Base-by-base conservation (phyloP, 108 stramenopile genomes). In the Cyclostephanos invisitatus region DNA sequence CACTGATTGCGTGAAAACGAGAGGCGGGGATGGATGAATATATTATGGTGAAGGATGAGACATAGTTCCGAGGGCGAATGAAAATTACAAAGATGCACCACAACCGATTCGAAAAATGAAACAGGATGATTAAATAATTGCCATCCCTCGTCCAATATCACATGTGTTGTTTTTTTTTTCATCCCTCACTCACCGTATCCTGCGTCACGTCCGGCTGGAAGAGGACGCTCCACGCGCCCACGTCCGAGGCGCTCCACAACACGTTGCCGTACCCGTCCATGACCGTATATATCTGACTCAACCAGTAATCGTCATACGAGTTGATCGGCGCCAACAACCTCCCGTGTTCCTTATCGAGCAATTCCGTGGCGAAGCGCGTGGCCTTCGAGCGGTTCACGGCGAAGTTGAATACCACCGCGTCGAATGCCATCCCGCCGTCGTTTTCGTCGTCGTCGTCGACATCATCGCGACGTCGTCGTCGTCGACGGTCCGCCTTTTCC, bases 181-280 rank as follows among this genome's bases (percentile, higher is more conserved):
- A n/a, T 28, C 28, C 1, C 36, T 15, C 36, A 7, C 60, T 61
- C 36, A 61, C 60, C 12, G 94, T 92, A 72, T 88, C 85, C 55
- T 85, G 81, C 17, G 91, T 92, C 4, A 95, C 94, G 80, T 95
- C 94, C 17, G 94, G 94, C 74, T 95, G 94, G 67, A 95, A 95
- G 53, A 87, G 90, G 4, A 95, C 94, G 54, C 76, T 78, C 94
- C 94, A 95, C n/a, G 94, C 94, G 6, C 94, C 94, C 24, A 95
- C 88, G 77, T 95, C 94, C 3, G 29, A 53, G 0, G 78, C 74
- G 53, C 77, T 75, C 88, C 88, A 87, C 14, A 87, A 15, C 4
- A 90, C 71, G 8, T 69, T 66, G 10, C 94, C 91, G 10, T 64
- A 36, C 3, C 68, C 54, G 67, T 92, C 80, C 17, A 88, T 58